Conservation (phyloP, 257 asterid genomes). For the Rehmannia glutinosa region DNA sequence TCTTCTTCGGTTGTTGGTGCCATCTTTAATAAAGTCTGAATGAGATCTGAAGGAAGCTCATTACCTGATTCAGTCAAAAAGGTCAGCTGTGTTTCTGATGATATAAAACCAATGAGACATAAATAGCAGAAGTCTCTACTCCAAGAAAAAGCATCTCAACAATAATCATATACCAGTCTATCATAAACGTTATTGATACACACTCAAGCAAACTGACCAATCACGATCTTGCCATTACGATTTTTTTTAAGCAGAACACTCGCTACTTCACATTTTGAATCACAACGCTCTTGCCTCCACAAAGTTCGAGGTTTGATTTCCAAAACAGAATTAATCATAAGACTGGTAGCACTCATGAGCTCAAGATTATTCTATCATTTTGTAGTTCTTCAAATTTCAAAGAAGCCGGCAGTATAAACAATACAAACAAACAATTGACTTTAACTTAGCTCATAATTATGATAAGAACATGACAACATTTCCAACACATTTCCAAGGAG, state of each 20-base stretch:
- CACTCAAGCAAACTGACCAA: background rate
- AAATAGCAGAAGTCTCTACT: background rate
- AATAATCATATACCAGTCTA: background rate
- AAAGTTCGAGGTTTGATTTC: no score
- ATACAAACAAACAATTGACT: background rate
- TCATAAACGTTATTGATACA: background rate
- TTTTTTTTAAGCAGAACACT: no score
- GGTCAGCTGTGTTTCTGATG: constrained; percentile 16
- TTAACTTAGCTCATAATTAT: background rate
- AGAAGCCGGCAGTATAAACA: background rate
- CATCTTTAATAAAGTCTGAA: constrained; percentile 74
- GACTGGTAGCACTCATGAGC: no score
- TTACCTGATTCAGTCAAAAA: constrained; percentile 52
- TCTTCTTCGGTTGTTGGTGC: constrained; percentile 92
- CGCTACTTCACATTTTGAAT: no score
- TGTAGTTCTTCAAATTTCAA: background rate
- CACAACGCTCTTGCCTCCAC: no score
- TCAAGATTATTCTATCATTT: background rate
- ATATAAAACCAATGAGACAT: background rate
- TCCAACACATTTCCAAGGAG: background rate
- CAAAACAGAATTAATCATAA: no score
- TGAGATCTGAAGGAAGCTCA: constrained; percentile 82
- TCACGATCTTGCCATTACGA: background rate
- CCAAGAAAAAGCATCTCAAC: constrained; percentile 16
- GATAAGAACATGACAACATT: background rate